These are phyloP conservation scores for Sistotremastrum niveocremeum DNA, from an alignment of 768 basidiomycete species.

Conservation along the genomic window DNA sequence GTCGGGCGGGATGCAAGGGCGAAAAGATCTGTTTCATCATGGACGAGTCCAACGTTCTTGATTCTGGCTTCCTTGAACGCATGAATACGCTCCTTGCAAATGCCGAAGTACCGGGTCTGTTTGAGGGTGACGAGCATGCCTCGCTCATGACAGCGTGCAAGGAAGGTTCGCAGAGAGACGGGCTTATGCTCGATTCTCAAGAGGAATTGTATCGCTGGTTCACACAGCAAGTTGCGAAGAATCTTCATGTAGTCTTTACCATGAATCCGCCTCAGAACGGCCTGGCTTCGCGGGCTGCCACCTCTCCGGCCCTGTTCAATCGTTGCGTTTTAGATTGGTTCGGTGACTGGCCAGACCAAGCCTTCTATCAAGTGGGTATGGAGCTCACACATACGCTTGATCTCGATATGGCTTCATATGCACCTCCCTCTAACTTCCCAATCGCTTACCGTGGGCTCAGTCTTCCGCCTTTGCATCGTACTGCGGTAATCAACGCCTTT, in stretches of 20 bases:
- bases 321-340: conserved; percentile 99
- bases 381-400: conserved; percentile 94
- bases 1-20: conserved; percentile 93
- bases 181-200: conserved; percentile 93
- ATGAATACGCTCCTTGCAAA: conserved; percentile 99
- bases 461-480: conserved; percentile 81
- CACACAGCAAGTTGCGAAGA: conserved; percentile 94
- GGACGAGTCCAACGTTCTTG: conserved; percentile 99
- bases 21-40: conserved; percentile 99
- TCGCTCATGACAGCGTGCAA: conserved; percentile 99
- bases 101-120: conserved; percentile 99
- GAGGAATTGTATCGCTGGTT: conserved; percentile 99
- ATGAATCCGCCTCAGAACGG: conserved; percentile 99
- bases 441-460: conserved; percentile 73
- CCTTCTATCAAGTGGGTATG: conserved; percentile 94
- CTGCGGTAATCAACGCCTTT: conserved; percentile 85
- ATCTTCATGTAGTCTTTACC: conserved; percentile 96
- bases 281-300: conserved; percentile 88
- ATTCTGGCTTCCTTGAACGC: conserved; percentile 97
- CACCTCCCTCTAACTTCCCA: conserved; percentile 73
- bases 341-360: conserved; percentile 98
- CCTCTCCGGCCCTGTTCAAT: conserved; percentile 96
- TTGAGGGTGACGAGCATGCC: conserved; percentile 98
- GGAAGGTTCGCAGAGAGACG: conserved; percentile 98
- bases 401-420: conserved; percentile 75